Evolutionary conservation across 495 filamentous ascomycete genomes (phyloP).

Genomic region (Penicillium waksmanii): DNA sequence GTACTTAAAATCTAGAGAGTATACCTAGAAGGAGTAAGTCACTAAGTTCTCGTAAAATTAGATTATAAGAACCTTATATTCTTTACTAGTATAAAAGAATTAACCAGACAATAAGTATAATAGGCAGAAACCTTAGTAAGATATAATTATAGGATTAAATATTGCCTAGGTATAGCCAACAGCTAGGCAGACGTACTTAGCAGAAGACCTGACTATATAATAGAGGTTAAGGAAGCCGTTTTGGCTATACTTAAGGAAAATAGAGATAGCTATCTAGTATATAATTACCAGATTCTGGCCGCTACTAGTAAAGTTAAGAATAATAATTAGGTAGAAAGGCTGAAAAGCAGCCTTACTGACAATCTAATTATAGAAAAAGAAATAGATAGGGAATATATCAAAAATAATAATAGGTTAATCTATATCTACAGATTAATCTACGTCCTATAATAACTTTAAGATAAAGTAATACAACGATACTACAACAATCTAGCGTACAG

Average conservation of each 20-base stretch:
- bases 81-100: conserved; percentile 23
- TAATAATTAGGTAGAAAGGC: no score
- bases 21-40: conserved; percentile 21
- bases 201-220: conserved; percentile 16
- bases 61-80: conserved; percentile 26
- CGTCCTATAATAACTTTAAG: no score
- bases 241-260: conserved; percentile 14
- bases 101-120: conserved; percentile 19
- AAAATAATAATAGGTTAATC: no score
- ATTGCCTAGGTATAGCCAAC: conserved; percentile 20
- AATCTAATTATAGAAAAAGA: no score
- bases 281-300: conserved; percentile 10
- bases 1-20: conserved; percentile 33
- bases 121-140: conserved; percentile 19
- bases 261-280: conserved; percentile 8
- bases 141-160: conserved; percentile 22
- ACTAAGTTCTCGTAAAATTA: conserved; percentile 18
- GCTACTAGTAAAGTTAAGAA: conserved; percentile 8
- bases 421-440: no score
- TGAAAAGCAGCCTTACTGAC: no score
- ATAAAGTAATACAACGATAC: no score
- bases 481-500: no score
- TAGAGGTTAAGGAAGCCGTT: conserved; percentile 11
- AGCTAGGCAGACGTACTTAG: conserved; percentile 15
- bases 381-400: no score